phyloP scores from a whole-genome alignment of 768 basidiomycete genomes.

The Amanita rubescens region DNA sequence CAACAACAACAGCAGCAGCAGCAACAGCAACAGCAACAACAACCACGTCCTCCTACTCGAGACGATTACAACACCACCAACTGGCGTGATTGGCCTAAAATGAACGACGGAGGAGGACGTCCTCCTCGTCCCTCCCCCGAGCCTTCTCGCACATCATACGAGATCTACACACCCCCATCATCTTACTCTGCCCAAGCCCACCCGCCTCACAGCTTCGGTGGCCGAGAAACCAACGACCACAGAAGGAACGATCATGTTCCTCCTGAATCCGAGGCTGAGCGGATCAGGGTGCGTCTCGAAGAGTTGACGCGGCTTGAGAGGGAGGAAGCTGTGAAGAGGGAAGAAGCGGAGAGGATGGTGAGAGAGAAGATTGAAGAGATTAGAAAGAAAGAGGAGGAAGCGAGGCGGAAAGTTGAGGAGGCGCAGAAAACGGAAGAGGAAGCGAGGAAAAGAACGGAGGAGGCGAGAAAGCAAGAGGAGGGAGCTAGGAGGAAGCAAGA shows the following conservation, averaged over 20 bases:
- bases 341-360: constrained; percentile 11
- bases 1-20: too few relatives aligned
- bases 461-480: constrained; percentile 14
- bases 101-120: not conserved
- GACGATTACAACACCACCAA: not conserved
- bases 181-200: not conserved
- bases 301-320: constrained; percentile 9
- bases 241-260: constrained; percentile 7
- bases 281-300: constrained; percentile 5
- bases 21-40: too few relatives aligned
- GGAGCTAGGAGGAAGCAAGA: constrained; percentile 19
- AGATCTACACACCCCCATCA: not conserved
- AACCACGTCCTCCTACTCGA: too few relatives aligned
- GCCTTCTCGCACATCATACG: not conserved
- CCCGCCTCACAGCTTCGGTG: constrained; percentile 7
- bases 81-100: constrained; percentile 2
- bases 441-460: constrained; percentile 15
- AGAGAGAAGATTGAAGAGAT: constrained; percentile 17
- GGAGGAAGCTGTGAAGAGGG: constrained; percentile 10
- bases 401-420: constrained; percentile 19
- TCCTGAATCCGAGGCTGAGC: constrained; percentile 7
- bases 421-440: constrained; percentile 12
- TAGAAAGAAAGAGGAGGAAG: constrained; percentile 15
- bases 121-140: constrained; percentile 1
- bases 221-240: constrained; percentile 8